Percentiles rank a stretch among this genome's conserved stretches.
Conservation (phyloP, 2,329 filamentous ascomycete species). For the Exophiala aquamarina region DNA sequence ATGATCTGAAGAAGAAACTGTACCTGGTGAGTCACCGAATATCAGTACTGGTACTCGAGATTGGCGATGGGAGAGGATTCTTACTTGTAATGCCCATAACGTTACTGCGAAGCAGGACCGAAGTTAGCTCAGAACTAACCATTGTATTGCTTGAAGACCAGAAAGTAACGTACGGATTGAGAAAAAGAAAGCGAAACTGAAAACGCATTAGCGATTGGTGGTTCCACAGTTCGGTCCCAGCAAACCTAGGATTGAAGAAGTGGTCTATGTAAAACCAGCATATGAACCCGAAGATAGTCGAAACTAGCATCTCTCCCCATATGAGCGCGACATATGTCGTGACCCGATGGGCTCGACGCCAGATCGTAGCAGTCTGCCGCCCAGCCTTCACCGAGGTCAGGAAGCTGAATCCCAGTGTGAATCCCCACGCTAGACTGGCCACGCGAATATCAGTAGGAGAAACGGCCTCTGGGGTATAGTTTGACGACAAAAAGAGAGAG, state of each 20-base stretch:
- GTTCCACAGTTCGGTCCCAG: background rate
- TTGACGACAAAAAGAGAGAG: too few species aligned
- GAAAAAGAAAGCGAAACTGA: slow-evolving; percentile 5
- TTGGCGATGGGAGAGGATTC: too few species aligned
- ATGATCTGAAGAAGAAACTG: slow-evolving; percentile 47
- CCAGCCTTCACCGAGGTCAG: background rate
- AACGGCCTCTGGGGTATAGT: too few species aligned
- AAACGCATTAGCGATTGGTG: background rate
- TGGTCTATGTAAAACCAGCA: slow-evolving; percentile 3
- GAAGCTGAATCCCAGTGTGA: background rate
- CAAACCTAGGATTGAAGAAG: background rate
- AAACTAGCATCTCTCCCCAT: slow-evolving; percentile 1
- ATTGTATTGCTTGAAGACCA: too few species aligned
- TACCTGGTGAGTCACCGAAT: too few species aligned
- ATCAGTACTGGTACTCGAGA: too few species aligned
- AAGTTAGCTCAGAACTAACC: too few species aligned
- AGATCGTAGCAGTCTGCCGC: background rate
- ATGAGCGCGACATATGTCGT: background rate
- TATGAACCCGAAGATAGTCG: background rate
- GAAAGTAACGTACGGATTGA: too few species aligned
- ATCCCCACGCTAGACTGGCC: background rate
- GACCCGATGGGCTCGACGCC: background rate
- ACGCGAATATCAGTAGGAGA: too few species aligned
- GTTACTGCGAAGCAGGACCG: background rate
- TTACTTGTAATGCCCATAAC: slow-evolving; percentile 33